Percentiles rank a stretch among this genome's conserved stretches.
Evolutionary conservation across 2,329 filamentous ascomycete species (phyloP).

Genomic region (Fusarium miscanthi): DNA sequence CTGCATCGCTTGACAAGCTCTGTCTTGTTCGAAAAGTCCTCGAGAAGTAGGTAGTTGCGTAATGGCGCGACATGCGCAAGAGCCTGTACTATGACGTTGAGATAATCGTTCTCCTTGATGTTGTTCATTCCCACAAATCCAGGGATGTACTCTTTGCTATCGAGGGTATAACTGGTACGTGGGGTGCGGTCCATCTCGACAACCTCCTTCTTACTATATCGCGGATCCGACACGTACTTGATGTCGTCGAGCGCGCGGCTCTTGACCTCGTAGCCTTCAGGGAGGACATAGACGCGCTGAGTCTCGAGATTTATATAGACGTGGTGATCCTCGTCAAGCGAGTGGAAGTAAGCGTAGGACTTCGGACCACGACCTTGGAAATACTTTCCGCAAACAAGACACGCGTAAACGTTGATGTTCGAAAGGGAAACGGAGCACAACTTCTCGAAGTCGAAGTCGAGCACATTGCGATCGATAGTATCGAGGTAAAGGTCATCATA

Average conservation of each 20-base stretch:
- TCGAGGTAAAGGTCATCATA: constrained; percentile 98
- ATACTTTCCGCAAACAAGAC: constrained; percentile 97
- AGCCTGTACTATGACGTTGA: constrained; percentile 94
- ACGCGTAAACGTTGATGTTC: constrained; percentile 99
- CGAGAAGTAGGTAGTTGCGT: constrained; percentile 90
- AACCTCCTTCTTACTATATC: constrained; percentile 84
- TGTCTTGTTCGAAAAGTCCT: constrained; percentile 76
- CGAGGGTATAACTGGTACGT: constrained; percentile 76
- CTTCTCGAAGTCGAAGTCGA: constrained; percentile 99
- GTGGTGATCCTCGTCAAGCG: constrained; percentile 93
- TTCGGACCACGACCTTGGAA: constrained; percentile 93
- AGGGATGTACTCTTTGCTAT: constrained; percentile 86
- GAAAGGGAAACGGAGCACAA: constrained; percentile 94
- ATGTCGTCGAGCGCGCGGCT: constrained; percentile 97
- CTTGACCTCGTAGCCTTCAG: constrained; percentile 96
- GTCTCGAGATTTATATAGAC: constrained; percentile 98
- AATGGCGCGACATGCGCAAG: constrained; percentile 90
- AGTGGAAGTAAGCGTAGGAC: constrained; percentile 97
- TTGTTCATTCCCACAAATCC: constrained; percentile 99
- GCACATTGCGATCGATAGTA: constrained; percentile 90
- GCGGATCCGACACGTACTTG: constrained; percentile 95
- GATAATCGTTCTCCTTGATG: constrained; percentile 99
- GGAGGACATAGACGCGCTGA: constrained; percentile 89
- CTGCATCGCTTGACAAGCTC: constrained; percentile 90
- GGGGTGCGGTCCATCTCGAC: constrained; percentile 77